phyloP scores from a whole-genome alignment of 176 grass and related monocot species.

The Eleusine coracana region DNA sequence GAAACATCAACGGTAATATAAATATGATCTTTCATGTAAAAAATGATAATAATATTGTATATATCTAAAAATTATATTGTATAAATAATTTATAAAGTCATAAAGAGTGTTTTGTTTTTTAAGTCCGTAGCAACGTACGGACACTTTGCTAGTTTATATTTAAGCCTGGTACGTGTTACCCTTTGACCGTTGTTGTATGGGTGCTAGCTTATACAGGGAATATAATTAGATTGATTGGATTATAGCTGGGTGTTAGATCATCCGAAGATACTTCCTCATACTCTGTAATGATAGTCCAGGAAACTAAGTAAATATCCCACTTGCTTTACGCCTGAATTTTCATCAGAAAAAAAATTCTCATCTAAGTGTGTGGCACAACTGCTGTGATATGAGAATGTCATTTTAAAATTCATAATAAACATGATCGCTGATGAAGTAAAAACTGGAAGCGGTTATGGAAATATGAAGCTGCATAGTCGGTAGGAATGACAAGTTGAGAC shows the following conservation, averaged over 20 bases:
- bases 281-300: not conserved
- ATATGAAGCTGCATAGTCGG: not conserved
- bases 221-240: no score
- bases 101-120: no score
- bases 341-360: not conserved
- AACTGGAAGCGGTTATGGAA: not conserved
- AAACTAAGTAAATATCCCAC: not conserved
- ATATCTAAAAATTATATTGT: no score
- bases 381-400: not conserved
- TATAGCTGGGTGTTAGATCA: no score
- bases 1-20: no score
- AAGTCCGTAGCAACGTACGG: no score
- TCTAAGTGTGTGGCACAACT: not conserved
- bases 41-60: no score
- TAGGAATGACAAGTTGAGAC: not conserved
- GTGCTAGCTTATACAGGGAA: not conserved
- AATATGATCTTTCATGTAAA: no score
- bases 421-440: not conserved
- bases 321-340: not conserved
- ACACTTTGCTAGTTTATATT: not conserved
- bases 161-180: not conserved
- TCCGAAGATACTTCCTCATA: no score
- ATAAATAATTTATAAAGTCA: no score
- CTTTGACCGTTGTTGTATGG: not conserved
- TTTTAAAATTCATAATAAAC: not conserved